These are phyloP conservation scores for Trichoderma atroviride DNA, from an alignment of 2,329 filamentous ascomycete species.

Conservation along the genomic window DNA sequence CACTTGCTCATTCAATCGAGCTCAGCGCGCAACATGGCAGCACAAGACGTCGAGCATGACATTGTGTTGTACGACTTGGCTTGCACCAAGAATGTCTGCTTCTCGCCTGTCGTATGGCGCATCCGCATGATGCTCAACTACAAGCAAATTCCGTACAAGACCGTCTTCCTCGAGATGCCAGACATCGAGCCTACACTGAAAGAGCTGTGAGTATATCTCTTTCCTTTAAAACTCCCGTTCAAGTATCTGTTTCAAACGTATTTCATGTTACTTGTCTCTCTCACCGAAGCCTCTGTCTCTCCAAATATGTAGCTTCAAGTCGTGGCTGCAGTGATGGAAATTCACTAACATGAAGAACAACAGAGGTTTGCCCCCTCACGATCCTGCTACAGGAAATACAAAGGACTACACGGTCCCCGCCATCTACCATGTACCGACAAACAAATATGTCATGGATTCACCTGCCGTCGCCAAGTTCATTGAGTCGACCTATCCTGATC, in stretches of 20 bases:
- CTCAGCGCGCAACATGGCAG: not conserved
- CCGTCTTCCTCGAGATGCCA: constrained; percentile 17
- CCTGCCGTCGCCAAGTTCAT: constrained; percentile 1
- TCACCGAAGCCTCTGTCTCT: too few relatives aligned
- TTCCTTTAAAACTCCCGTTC: not conserved
- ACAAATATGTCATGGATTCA: constrained; percentile 15
- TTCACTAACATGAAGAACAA: not conserved
- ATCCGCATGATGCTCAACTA: constrained; percentile 20
- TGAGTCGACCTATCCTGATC: constrained; percentile 8
- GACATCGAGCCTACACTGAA: constrained; percentile 19
- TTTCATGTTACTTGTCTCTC: not conserved
- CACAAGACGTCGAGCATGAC: not conserved
- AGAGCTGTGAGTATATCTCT: not conserved
- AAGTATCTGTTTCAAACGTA: not conserved
- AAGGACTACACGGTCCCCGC: constrained; percentile 9
- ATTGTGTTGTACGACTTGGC: constrained; percentile 15
- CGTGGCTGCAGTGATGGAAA: not conserved
- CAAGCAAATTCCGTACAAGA: constrained; percentile 3
- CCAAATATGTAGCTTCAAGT: not conserved
- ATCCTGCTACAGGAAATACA: not conserved
- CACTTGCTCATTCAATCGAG: not conserved
- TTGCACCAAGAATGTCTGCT: constrained; percentile 6
- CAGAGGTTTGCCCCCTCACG: not conserved
- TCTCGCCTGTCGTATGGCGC: constrained; percentile 16
- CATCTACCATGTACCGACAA: constrained; percentile 10